Percentiles rank a stretch among this genome's conserved stretches.
These are phyloP conservation scores for Kazachstania psychrophila DNA, from an alignment of 805 yeast genomes.

Conservation along the genomic window DNA sequence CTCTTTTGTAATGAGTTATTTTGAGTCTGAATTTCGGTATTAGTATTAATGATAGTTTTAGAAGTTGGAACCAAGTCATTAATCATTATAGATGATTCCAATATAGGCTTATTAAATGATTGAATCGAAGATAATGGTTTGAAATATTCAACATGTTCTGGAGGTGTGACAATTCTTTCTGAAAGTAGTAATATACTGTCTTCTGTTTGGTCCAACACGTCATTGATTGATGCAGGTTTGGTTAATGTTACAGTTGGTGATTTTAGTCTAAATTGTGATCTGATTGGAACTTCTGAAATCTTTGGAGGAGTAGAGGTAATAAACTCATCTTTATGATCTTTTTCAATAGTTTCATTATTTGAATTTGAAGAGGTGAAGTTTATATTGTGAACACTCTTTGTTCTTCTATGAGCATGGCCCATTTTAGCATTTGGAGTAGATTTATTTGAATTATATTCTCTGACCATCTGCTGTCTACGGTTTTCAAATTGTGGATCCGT, in stretches of 20 bases:
- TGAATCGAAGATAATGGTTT: slow-evolving; percentile 20
- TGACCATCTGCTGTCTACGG: slow-evolving; percentile 16
- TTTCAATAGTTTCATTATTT: too few relatives aligned
- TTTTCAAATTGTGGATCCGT: slow-evolving; percentile 11
- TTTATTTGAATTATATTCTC: slow-evolving; percentile 5
- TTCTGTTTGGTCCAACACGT: slow-evolving; percentile 7
- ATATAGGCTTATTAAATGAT: slow-evolving; percentile 11
- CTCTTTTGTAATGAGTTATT: slow-evolving; percentile 17
- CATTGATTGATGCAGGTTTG: background rate
- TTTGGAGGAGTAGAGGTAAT: slow-evolving; percentile 16
- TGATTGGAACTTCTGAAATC: slow-evolving; percentile 8
- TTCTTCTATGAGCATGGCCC: slow-evolving; percentile 25
- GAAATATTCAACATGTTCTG: background rate
- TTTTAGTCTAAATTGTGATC: slow-evolving; percentile 16
- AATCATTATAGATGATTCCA: slow-evolving; percentile 1
- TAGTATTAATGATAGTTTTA: slow-evolving; percentile 10
- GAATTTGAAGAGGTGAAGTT: slow-evolving; percentile 8
- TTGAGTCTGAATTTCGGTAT: slow-evolving; percentile 4
- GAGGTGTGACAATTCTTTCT: slow-evolving; percentile 4
- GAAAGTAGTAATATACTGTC: slow-evolving; percentile 11
- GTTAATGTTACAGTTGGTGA: background rate
- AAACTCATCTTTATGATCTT: too few relatives aligned
- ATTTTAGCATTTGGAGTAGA: slow-evolving; percentile 7
- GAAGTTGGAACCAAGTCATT: slow-evolving; percentile 9
- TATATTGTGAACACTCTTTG: slow-evolving; percentile 22